A percentile compares a stretch with the other conserved stretches of the same genome.
These are phyloP conservation scores for Stagonosporopsis rhizophila DNA, from an alignment of 2,329 filamentous ascomycete genomes.

Conservation along the genomic window DNA sequence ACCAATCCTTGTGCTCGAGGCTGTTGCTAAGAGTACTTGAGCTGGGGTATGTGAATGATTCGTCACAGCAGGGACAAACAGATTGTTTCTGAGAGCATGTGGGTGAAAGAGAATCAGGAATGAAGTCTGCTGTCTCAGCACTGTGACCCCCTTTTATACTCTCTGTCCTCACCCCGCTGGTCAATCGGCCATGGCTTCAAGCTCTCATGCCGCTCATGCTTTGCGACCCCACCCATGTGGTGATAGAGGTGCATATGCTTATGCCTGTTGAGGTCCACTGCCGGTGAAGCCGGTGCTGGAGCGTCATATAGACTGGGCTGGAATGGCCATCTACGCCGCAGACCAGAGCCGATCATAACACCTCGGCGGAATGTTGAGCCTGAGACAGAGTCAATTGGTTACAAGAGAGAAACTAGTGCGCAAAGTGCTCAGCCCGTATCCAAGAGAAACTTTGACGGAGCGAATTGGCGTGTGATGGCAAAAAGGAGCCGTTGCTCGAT, in stretches of 20 bases:
- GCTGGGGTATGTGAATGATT: conserved; percentile 8
- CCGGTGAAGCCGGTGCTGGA: conserved; percentile 46
- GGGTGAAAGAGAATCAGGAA: conserved; percentile 41
- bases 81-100: conserved; percentile 23
- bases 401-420: conserved; percentile 34
- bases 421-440: conserved; percentile 38
- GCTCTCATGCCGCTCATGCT: conserved; percentile 43
- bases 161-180: conserved; percentile 30
- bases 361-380: conserved; percentile 35
- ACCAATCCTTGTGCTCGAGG: conserved; percentile 9
- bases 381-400: conserved; percentile 42
- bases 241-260: conserved; percentile 52
- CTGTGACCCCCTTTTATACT: conserved; percentile 49
- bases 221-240: conserved; percentile 47
- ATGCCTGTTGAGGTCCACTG: conserved; percentile 46
- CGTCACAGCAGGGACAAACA: conserved; percentile 3
- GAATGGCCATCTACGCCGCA: conserved; percentile 39
- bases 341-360: conserved; percentile 47
- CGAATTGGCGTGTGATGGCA: conserved; percentile 44
- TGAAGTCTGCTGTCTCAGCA: conserved; percentile 22
- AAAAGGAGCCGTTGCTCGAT: conserved; percentile 36
- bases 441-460: conserved; percentile 38
- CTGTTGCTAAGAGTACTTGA: conserved; percentile 19
- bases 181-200: conserved; percentile 44
- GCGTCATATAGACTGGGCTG: conserved; percentile 46